Evolutionary conservation across 202 grass and related monocot genomes (phyloP).

Genomic region (Elaeis oleifera): DNA sequence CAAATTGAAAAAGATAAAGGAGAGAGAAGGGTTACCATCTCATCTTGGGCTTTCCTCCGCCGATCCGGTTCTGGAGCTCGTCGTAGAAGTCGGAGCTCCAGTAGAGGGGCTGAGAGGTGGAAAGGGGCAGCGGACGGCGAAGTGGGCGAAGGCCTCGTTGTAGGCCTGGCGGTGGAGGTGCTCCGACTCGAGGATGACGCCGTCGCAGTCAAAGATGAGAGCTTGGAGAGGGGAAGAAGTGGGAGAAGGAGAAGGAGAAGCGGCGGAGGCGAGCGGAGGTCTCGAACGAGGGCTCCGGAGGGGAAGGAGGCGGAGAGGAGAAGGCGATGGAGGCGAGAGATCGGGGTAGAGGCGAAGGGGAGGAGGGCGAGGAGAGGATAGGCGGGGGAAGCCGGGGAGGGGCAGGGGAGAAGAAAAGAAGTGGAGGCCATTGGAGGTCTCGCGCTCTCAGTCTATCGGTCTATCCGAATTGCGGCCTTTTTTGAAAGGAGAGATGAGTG

Average conservation of each 20-base stretch:
- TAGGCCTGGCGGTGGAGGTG: constrained; percentile 91
- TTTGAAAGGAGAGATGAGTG: no score
- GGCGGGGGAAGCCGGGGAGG: constrained; percentile 1
- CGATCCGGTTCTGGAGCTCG: constrained; percentile 69
- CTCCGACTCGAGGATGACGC: constrained; percentile 92
- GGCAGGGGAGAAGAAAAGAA: constrained; percentile 28
- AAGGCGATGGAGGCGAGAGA: background rate
- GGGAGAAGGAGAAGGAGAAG: background rate
- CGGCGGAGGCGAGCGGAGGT: constrained; percentile 23
- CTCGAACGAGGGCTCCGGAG: constrained; percentile 4
- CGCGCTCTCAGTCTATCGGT: no score
- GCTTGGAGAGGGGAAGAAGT: constrained; percentile 41
- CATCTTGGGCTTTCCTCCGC: constrained; percentile 97
- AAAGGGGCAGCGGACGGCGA: constrained; percentile 52
- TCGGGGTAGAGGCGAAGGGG: background rate
- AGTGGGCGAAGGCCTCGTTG: constrained; percentile 85
- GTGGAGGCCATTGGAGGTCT: constrained; percentile 33
- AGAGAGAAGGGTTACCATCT: constrained; percentile 43
- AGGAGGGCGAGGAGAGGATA: constrained; percentile 1
- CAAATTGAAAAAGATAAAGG: constrained; percentile 3
- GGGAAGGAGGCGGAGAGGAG: background rate
- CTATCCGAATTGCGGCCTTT: no score
- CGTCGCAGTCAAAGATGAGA: constrained; percentile 92
- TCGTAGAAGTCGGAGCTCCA: constrained; percentile 82
- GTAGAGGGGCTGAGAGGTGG: constrained; percentile 31